phyloP scores from a whole-genome alignment of 352 stramenopile species.

The Ophiocytium majus region DNA sequence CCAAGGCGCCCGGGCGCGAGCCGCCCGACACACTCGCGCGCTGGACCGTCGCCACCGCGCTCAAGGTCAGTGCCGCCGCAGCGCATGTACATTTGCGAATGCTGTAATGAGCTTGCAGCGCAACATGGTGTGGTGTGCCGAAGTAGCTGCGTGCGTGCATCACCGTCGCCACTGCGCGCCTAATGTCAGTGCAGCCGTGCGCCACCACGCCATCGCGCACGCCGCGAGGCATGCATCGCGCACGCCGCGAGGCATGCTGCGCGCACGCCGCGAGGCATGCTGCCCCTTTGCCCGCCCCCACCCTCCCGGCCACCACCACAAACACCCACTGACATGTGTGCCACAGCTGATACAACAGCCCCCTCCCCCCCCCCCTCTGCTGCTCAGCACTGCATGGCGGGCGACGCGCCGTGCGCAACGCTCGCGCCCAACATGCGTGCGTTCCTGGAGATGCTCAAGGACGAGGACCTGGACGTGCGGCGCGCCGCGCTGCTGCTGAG shows the following conservation, averaged over 20 bases:
- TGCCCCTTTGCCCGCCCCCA: not conserved
- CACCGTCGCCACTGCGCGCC: too few species aligned
- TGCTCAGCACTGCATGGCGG: slow-evolving; percentile 55
- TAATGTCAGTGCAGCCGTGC: too few species aligned
- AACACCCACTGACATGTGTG: too few species aligned
- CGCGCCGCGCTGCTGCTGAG: slow-evolving; percentile 88
- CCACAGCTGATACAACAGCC: too few species aligned
- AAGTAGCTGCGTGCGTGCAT: too few species aligned
- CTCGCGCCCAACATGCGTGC: slow-evolving; percentile 67
- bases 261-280: too few species aligned
- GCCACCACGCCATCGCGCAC: too few species aligned
- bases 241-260: too few species aligned
- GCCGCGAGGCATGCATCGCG: too few species aligned
- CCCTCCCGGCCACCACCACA: not conserved
- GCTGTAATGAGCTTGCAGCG: too few species aligned
- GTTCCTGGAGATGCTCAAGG: slow-evolving; percentile 85
- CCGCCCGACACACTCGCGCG: slow-evolving; percentile 58
- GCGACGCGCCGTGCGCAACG: slow-evolving; percentile 38
- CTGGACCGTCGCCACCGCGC: slow-evolving; percentile 84
- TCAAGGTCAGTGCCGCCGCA: slow-evolving; percentile 78
- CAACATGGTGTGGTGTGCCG: too few species aligned
- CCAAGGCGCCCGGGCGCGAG: not conserved
- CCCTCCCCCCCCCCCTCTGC: not conserved
- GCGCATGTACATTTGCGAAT: too few species aligned
- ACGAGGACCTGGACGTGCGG: slow-evolving; percentile 90